Evolutionary conservation across 164 flowering plant genomes (phyloP), one percentile per base, ranked within the genome.

Genomic region (Saururus chinensis): DNA sequence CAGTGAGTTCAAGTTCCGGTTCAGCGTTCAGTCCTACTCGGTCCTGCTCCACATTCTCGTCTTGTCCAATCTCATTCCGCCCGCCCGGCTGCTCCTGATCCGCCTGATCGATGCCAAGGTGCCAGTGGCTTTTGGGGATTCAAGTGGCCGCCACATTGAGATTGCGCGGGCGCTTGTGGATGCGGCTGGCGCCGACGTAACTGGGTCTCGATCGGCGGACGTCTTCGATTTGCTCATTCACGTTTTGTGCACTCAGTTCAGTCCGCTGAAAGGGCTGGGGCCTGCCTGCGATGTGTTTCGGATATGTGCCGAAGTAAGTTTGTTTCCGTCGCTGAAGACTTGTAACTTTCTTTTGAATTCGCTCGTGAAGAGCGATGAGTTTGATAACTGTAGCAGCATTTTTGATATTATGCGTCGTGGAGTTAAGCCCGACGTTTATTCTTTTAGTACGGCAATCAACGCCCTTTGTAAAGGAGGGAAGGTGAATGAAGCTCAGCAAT

Each of bases 21-120:
- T 90, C 74, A 72, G 77, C 19, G 69, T 82, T 42, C 71, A 72
- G 56, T 82, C 92, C 40, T 87, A 84, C 72, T 86, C 86, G 59
- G 23, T 75, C 49, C 67, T 90, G 68, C 77, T 90, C 64, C 77
- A 67, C 62, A 35, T 84, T 67, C 82, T 87, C 45, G 40, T 83
- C 54, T 21, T 0, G 30, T 71, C 79, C 17, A 70, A 74, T 66
- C 73, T 75, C 25, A 59, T 60, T 19, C 54, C 68, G 0, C 77
- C 87, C 52, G 90, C 95, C 17, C 72, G 90, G 26, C 68, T 78
- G 72, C 69, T 87, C 40, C 71, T 90, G 67, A 82, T 81, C 25
- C 82, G 81, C n/a, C 70, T 90, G 67, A 82, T 87, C 30, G 87
- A 84, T 77, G 65, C 69, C 54, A 84, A 84, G 57, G n/a, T 82